Evolutionary conservation across 805 yeast genomes (phyloP).

Genomic region (Wickerhamomyces strasburgensis): DNA sequence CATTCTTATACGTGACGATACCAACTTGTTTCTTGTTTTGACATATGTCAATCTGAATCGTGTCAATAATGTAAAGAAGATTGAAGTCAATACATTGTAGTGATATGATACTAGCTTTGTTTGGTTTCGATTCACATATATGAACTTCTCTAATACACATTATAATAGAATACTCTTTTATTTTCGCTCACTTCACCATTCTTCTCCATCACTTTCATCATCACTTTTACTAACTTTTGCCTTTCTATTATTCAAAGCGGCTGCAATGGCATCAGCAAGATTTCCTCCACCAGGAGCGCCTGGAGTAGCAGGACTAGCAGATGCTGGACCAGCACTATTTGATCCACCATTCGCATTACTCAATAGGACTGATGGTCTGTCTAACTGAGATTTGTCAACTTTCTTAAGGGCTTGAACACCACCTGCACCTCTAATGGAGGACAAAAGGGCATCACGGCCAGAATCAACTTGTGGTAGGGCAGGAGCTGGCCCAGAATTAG

Average conservation of each 20-base stretch:
- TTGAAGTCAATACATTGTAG: no score
- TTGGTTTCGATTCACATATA: no score
- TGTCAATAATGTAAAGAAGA: no score
- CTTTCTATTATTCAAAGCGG: constrained; percentile 79
- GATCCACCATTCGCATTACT: constrained; percentile 69
- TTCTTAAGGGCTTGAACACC: constrained; percentile 61
- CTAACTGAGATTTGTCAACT: constrained; percentile 79
- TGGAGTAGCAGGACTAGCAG: constrained; percentile 35
- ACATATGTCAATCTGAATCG: no score
- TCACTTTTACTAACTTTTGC: constrained; percentile 76
- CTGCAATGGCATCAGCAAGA: constrained; percentile 83
- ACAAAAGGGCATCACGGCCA: constrained; percentile 75
- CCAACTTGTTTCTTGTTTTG: no score
- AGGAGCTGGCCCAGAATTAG: constrained; percentile 24
- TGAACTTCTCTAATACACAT: no score
- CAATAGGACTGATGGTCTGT: constrained; percentile 66
- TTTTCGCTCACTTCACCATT: constrained; percentile 62
- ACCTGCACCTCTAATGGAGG: constrained; percentile 79
- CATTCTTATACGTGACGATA: no score
- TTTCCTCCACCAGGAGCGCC: constrained; percentile 49
- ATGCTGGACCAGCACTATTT: no score
- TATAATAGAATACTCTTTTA: no score
- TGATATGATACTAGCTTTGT: no score
- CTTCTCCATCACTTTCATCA: constrained; percentile 78
- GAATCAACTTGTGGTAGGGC: constrained; percentile 37